Evolutionary conservation across 331 rosid genomes (phyloP), one percentile per base, ranked within the genome.

Genomic region (Malus hybrid): DNA sequence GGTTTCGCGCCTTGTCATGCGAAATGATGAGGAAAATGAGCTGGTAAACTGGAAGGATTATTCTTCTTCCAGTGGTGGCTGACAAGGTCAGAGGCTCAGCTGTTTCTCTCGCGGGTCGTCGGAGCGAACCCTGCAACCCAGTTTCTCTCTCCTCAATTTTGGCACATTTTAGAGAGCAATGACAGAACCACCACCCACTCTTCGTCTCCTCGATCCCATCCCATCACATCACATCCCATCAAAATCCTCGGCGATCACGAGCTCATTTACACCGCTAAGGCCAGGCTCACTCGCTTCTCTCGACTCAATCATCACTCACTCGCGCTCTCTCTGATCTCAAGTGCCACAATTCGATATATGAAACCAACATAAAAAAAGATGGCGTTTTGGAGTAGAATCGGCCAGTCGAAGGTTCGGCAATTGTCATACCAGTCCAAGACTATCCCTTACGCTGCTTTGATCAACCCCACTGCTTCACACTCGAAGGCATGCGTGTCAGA

Each of bases 371-470:
- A 7, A 6, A 48, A 44, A 70, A 81, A 56, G 22, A 92, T 92
- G 96, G 87, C 92, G 61, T 79, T 84, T 77, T 80, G 57, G 85
- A 74, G 80, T 48, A 84, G 90, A 83, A 76, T 92, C 67, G 55
- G 74, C 68, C 83, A 86, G 22, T 80, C 85, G 7, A 90, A 87
- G 73, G 78, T 88, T n/a, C 79, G 77, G 42, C 70, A 66, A 1
- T 33, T 81, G 12, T 82, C 73, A 39, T 57, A 61, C 29, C 86
- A 84, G 29, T 78, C 81, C 65, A 82, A 61, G 46, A 74, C 77
- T 75, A 60, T 71, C 44, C 78, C 85, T 18, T 50, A 72, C 61
- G 71, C 74, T 34, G 36, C 85, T 59, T 34, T 81, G 68, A 70
- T 77, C 12, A 80, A 78, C 76, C 74, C 89, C 13, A 54, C 72